Evolutionary conservation across 2,329 filamentous ascomycete species (phyloP), one percentile per base, ranked within the genome.

Genomic region (Lachnellula willkommii): DNA sequence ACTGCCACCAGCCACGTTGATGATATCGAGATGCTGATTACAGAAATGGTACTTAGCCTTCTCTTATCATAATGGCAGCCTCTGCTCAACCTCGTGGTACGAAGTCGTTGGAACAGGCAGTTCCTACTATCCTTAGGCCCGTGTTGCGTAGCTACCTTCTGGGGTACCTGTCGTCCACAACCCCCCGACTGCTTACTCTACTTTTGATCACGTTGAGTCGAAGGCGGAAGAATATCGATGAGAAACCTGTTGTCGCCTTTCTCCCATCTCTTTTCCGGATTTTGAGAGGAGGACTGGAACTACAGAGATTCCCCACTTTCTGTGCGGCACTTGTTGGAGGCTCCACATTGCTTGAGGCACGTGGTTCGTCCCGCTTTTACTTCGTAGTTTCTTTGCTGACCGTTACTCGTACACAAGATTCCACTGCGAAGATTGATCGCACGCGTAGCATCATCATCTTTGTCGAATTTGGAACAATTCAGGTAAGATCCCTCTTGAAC

Each of bases 311-410:
- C 64, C 81, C 83, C 45, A 75, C 81, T 4, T 86, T 86, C 66
- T 86, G 83, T 66, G 83, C 82, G 7, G 73, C 76, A 6, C 70
- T 86, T 9, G 78, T 82, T 40, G 83, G 83, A 36, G 82, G 82
- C 40, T 79, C 78, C 60, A 83, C 81, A 24, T 67, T 85, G n/a
- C 66, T 85, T n/a, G 77, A 84, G 74, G 82, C 80, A 71, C 63
- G 75, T 67, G 59, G 64, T 45, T 7, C 7, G 11, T 20, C 35
- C 28, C 14, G 37, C 15, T 47, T 52, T 4, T 28, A n/a, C n/a
- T n/a, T n/a, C n/a, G n/a, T n/a, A 26, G 9, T 46, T 46, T 36
- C 24, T 17, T 54, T 47, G 20, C 47, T 57, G 50, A 57, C 12
- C 14, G 5, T 24, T n/a, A n/a, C n/a, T n/a, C n/a, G n/a, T n/a